Evolutionary conservation across 768 basidiomycete species (phyloP).

Genomic region (Leccinum ochraceum): DNA sequence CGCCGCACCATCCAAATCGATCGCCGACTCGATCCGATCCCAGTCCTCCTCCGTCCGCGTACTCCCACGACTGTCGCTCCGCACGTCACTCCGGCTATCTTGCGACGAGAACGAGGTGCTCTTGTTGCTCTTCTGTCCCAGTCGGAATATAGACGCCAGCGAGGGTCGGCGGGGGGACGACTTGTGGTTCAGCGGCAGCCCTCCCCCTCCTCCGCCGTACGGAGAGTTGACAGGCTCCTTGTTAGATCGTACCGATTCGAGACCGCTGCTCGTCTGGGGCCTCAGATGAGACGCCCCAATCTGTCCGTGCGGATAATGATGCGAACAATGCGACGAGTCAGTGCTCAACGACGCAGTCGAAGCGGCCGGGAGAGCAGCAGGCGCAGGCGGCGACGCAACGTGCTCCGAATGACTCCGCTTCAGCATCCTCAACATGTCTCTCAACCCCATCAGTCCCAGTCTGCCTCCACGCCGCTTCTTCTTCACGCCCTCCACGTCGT

Average conservation of each 20-base stretch:
- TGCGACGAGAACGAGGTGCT: slow-evolving; percentile 23
- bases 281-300: too few species aligned
- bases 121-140: slow-evolving; percentile 49
- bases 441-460: slow-evolving; percentile 53
- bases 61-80: slow-evolving; percentile 33
- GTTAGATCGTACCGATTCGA: too few species aligned
- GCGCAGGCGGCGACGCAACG: too few species aligned
- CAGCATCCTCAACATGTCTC: too few species aligned
- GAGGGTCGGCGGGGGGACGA: slow-evolving; percentile 76
- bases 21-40: slow-evolving; percentile 73
- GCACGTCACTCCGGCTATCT: background rate
- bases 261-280: too few species aligned
- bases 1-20: slow-evolving; percentile 54
- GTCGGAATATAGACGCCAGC: slow-evolving; percentile 76
- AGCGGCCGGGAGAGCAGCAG: too few species aligned
- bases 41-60: slow-evolving; percentile 56
- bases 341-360: too few species aligned
- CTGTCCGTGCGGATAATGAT: too few species aligned
- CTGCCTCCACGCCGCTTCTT: slow-evolving; percentile 47
- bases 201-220: slow-evolving; percentile 35
- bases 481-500: slow-evolving; percentile 39
- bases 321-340: too few species aligned
- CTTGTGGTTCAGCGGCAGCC: slow-evolving; percentile 43
- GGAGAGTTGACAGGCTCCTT: slow-evolving; percentile 38
- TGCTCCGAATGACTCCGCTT: too few species aligned